Conservation (phyloP, 257 asterid species). For the Salvia miltiorrhiza region DNA sequence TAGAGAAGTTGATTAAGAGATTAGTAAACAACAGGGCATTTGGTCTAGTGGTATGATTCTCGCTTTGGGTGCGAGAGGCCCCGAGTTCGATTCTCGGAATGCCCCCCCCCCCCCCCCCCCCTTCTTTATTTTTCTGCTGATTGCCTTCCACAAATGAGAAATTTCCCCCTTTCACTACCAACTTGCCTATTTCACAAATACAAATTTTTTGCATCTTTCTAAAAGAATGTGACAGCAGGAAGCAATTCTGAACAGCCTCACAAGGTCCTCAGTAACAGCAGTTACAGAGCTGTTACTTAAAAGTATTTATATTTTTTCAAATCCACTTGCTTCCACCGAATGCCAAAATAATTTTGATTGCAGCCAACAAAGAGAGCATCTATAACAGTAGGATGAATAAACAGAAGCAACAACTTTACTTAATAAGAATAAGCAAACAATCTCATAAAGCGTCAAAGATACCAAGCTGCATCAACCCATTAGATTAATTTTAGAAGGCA, state of each 20-base stretch:
- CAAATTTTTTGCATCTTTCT: background rate
- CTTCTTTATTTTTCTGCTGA: background rate
- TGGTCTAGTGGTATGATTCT: conserved; percentile 47
- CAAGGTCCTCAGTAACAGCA: background rate
- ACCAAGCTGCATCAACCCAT: no score
- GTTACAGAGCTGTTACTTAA: background rate
- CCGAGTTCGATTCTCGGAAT: conserved; percentile 71
- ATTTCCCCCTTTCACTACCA: background rate
- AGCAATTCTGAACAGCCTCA: background rate
- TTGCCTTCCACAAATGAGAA: background rate
- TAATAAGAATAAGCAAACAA: no score
- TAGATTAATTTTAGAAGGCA: no score
- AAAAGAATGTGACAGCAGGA: background rate
- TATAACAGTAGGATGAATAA: background rate
- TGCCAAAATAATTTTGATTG: no score
- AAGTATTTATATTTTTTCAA: background rate
- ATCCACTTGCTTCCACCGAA: background rate
- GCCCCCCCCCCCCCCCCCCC: no score
- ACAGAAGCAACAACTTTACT: no score
- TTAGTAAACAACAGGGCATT: conserved; percentile 37
- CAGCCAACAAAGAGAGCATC: background rate
- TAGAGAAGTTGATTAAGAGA: no score
- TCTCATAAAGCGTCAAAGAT: no score
- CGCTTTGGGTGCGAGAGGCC: conserved; percentile 84
- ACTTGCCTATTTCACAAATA: background rate